Evolutionary conservation across 1,284 basidiomycete species (phyloP).

Genomic region (Microbotryum violaceum): DNA sequence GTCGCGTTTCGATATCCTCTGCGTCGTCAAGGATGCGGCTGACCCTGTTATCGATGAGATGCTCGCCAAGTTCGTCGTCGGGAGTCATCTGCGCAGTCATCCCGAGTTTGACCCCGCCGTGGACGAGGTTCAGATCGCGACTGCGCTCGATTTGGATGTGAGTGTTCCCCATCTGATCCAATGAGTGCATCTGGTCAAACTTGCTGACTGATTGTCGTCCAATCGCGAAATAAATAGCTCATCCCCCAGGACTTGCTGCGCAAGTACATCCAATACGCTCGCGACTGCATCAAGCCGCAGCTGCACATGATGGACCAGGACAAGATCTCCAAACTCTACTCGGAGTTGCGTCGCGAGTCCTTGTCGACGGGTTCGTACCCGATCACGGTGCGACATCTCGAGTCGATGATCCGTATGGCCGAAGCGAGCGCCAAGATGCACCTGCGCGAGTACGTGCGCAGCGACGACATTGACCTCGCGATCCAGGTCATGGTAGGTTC

Average conservation of each 20-base stretch:
- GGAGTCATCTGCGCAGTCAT: slow-evolving; percentile 87
- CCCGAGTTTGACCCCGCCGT: slow-evolving; percentile 78
- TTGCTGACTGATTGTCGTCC: not conserved
- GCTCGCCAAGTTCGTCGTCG: slow-evolving; percentile 92
- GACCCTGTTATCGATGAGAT: slow-evolving; percentile 96
- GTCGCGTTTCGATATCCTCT: slow-evolving; percentile 97
- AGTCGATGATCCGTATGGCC: slow-evolving; percentile 99
- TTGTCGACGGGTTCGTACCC: slow-evolving; percentile 95
- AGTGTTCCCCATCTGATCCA: slow-evolving; percentile 37
- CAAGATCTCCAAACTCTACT: slow-evolving; percentile 86
- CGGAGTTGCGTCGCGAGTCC: slow-evolving; percentile 93
- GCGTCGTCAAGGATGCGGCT: slow-evolving; percentile 95
- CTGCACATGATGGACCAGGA: slow-evolving; percentile 92
- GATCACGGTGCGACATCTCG: slow-evolving; percentile 94
- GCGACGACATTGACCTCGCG: slow-evolving; percentile 94
- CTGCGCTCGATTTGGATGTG: slow-evolving; percentile 84
- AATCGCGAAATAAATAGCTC: slow-evolving; percentile 50
- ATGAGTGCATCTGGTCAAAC: not conserved
- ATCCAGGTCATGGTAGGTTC: slow-evolving; percentile 91
- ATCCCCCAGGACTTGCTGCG: slow-evolving; percentile 95
- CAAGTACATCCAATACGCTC: slow-evolving; percentile 99
- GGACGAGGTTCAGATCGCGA: slow-evolving; percentile 81
- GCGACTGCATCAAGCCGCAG: slow-evolving; percentile 85
- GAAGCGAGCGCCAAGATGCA: slow-evolving; percentile 99
- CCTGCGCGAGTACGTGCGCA: slow-evolving; percentile 86